These are phyloP conservation scores for Pulveroboletus ravenelii DNA, from an alignment of 768 basidiomycete species.

Conservation along the genomic window DNA sequence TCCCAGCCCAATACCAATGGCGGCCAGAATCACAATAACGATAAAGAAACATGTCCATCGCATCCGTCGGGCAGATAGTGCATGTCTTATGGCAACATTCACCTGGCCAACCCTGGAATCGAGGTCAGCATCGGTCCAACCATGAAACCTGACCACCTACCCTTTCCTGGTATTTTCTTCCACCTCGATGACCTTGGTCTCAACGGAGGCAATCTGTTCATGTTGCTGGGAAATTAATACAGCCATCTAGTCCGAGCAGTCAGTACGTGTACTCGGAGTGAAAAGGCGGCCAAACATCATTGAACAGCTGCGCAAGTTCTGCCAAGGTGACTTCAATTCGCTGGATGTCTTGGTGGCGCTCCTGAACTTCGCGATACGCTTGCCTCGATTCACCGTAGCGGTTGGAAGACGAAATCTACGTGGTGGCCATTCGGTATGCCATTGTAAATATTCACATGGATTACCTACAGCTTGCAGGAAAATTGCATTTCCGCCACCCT, in stretches of 20 bases:
- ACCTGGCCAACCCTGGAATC: constrained; percentile 54
- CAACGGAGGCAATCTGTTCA: constrained; percentile 60
- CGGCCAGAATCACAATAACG: constrained; percentile 54
- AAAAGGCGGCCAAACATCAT: constrained; percentile 50
- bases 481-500: constrained; percentile 56
- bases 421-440: not conserved
- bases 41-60: constrained; percentile 84
- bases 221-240: constrained; percentile 77
- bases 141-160: constrained; percentile 37
- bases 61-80: constrained; percentile 68
- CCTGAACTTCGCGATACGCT: constrained; percentile 85
- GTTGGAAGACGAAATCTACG: constrained; percentile 67
- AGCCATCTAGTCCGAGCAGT: constrained; percentile 54
- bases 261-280: not conserved
- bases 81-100: constrained; percentile 62
- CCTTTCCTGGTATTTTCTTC: constrained; percentile 67
- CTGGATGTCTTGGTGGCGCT: constrained; percentile 79
- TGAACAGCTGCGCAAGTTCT: constrained; percentile 87
- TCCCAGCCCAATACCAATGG: constrained; percentile 26
- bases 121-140: not conserved
- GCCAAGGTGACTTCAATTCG: constrained; percentile 82
- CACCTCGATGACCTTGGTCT: constrained; percentile 57
- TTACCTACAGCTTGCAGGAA: constrained; percentile 66
- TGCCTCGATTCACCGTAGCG: constrained; percentile 79
- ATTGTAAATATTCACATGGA: not conserved